These are phyloP conservation scores for Arabis hirsuta DNA, from an alignment of 345 rosid genomes.

Conservation along the genomic window DNA sequence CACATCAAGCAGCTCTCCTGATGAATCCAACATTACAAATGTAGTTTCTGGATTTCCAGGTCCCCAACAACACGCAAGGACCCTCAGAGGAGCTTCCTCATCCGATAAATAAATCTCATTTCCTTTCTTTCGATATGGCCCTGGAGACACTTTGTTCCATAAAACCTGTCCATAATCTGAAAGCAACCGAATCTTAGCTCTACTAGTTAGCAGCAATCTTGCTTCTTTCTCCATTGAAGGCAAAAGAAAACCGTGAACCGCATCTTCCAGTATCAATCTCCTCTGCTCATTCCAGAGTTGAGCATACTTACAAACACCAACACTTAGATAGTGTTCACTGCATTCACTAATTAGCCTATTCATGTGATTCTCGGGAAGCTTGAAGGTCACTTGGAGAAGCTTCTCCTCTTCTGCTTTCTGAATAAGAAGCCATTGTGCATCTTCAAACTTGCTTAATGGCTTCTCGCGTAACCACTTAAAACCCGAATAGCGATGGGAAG, in stretches of 20 bases:
- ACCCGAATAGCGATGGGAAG: slow-evolving; percentile 74
- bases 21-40: slow-evolving; percentile 86
- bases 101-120: slow-evolving; percentile 56
- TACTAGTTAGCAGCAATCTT: slow-evolving; percentile 63
- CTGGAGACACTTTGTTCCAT: slow-evolving; percentile 87
- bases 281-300: slow-evolving; percentile 96
- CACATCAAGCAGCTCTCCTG: slow-evolving; percentile 87
- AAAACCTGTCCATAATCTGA: slow-evolving; percentile 71
- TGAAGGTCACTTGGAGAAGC: slow-evolving; percentile 76
- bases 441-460: slow-evolving; percentile 75
- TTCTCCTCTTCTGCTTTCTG: slow-evolving; percentile 96
- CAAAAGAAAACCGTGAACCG: slow-evolving; percentile 63
- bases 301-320: slow-evolving; percentile 82
- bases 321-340: slow-evolving; percentile 63
- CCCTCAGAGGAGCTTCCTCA: slow-evolving; percentile 83
- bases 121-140: slow-evolving; percentile 75
- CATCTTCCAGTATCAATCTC: slow-evolving; percentile 66
- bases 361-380: slow-evolving; percentile 58
- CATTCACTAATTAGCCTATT: slow-evolving; percentile 53
- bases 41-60: slow-evolving; percentile 79
- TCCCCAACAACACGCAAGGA: slow-evolving; percentile 92
- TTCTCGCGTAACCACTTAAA: slow-evolving; percentile 90
- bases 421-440: slow-evolving; percentile 84
- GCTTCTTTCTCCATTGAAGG: slow-evolving; percentile 95
- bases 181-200: slow-evolving; percentile 68